Percentiles rank a stretch among this genome's conserved stretches.
Conservation (phyloP, 345 rosid genomes). For the Geranium brycei region DNA sequence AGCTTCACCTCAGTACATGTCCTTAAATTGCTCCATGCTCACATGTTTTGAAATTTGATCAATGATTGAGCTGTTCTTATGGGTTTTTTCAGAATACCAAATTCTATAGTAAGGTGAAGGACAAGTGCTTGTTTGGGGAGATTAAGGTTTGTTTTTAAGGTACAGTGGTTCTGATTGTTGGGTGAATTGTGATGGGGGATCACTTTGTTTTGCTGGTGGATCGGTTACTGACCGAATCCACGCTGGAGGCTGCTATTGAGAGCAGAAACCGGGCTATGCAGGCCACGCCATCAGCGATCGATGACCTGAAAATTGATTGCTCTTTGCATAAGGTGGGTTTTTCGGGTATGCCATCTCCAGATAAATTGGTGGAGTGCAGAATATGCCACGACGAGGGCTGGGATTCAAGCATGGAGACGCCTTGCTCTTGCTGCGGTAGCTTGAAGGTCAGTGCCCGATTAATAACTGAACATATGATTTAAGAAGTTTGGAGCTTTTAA, state of each 20-base stretch:
- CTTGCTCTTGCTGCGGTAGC: slow-evolving; percentile 86
- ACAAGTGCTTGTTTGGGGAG: slow-evolving; percentile 12
- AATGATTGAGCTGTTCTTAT: background rate
- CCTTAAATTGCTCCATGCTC: background rate
- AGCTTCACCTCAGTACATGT: slow-evolving; percentile 10
- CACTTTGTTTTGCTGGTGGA: slow-evolving; percentile 87
- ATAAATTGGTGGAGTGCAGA: slow-evolving; percentile 69
- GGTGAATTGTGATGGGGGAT: slow-evolving; percentile 49
- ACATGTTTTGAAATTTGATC: background rate
- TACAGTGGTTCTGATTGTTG: slow-evolving; percentile 5
- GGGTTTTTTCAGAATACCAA: background rate
- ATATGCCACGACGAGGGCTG: slow-evolving; percentile 88
- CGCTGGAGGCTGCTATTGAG: slow-evolving; percentile 68
- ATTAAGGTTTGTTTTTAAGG: slow-evolving; percentile 3
- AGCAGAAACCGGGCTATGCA: slow-evolving; percentile 45
- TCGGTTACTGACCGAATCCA: slow-evolving; percentile 77
- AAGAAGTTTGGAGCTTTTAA: no score
- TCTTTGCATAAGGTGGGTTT: slow-evolving; percentile 26
- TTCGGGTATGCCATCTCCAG: slow-evolving; percentile 23
- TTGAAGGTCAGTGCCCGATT: slow-evolving; percentile 28
- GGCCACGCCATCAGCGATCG: slow-evolving; percentile 19
- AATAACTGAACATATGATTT: no score
- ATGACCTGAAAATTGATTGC: slow-evolving; percentile 12
- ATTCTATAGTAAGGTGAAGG: slow-evolving; percentile 8
- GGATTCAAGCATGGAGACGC: slow-evolving; percentile 80